These are phyloP conservation scores for Pythium coloratum DNA, from an alignment of 352 stramenopile species.

Conservation along the genomic window DNA sequence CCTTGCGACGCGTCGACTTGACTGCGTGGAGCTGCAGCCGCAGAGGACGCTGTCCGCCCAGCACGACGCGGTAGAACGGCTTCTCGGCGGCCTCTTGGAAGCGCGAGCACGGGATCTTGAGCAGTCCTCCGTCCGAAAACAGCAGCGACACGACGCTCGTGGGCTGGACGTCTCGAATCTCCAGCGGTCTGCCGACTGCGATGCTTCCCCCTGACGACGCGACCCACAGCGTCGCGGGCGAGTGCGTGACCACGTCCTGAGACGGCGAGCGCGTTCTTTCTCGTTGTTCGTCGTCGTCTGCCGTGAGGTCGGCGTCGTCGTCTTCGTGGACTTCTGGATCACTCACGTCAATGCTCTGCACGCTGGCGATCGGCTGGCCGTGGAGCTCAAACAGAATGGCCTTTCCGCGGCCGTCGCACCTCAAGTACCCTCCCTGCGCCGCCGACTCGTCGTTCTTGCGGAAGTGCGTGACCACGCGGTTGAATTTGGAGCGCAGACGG, in stretches of 20 bases:
- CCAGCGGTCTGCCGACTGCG: constrained; percentile 38
- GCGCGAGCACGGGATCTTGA: constrained; percentile 48
- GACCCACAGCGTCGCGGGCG: constrained; percentile 16
- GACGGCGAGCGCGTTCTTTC: not conserved
- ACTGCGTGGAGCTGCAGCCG: constrained; percentile 51
- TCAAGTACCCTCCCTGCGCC: constrained; percentile 68
- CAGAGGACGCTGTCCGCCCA: constrained; percentile 51
- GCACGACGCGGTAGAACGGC: constrained; percentile 57
- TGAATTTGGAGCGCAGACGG: constrained; percentile 79
- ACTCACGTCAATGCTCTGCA: constrained; percentile 55
- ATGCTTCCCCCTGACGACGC: constrained; percentile 28
- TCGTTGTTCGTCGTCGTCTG: constrained; percentile 7
- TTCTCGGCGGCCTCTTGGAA: constrained; percentile 44
- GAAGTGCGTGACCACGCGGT: constrained; percentile 80
- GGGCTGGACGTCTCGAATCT: constrained; percentile 43
- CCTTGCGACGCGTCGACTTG: constrained; percentile 28
- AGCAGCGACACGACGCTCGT: constrained; percentile 50
- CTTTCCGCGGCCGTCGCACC: constrained; percentile 76
- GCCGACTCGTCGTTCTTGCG: constrained; percentile 58
- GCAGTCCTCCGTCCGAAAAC: constrained; percentile 57
- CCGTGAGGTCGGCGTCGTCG: constrained; percentile 10
- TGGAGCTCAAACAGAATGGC: constrained; percentile 76
- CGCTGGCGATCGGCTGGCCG: constrained; percentile 45
- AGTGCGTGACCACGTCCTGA: not conserved
- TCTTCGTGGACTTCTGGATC: constrained; percentile 22